A percentile compares a stretch with the other conserved stretches of the same genome.
Evolutionary conservation across 2,329 filamentous ascomycete species (phyloP).

Genomic region (Penicillium aurantiogriseum): DNA sequence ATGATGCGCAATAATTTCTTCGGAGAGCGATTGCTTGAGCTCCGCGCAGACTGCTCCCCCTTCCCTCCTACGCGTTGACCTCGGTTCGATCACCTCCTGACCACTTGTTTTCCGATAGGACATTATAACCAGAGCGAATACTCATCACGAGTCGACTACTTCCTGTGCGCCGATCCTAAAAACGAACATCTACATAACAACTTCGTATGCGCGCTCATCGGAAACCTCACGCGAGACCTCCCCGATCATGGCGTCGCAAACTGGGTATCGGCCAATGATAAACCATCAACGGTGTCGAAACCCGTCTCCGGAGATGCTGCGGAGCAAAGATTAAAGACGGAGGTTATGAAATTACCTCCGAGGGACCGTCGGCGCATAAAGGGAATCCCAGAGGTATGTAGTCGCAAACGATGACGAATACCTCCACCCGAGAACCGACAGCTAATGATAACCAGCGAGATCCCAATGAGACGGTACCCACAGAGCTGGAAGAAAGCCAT

Average conservation of each 20-base stretch:
- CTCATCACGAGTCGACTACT: slow-evolving; percentile 54
- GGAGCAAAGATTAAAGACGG: slow-evolving; percentile 62
- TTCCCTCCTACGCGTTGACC: slow-evolving; percentile 5
- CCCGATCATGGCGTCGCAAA: slow-evolving; percentile 62
- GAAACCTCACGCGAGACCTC: slow-evolving; percentile 59
- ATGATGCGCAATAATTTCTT: slow-evolving; percentile 1
- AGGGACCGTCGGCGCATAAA: slow-evolving; percentile 61
- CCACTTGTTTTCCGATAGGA: slow-evolving; percentile 39
- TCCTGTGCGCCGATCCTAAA: slow-evolving; percentile 53
- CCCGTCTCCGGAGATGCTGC: slow-evolving; percentile 58
- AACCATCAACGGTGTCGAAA: slow-evolving; percentile 49
- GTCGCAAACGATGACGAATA: background rate
- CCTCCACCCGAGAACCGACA: background rate
- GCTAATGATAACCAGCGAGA: slow-evolving; percentile 33
- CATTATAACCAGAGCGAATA: slow-evolving; percentile 63
- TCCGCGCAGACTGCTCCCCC: background rate
- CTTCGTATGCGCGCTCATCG: slow-evolving; percentile 58
- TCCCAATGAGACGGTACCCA: slow-evolving; percentile 30
- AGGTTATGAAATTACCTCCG: slow-evolving; percentile 62
- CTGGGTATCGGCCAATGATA: slow-evolving; percentile 63
- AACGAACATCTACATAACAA: slow-evolving; percentile 62
- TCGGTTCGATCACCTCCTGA: slow-evolving; percentile 19
- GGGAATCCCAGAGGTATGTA: slow-evolving; percentile 50
- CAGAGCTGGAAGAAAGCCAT: slow-evolving; percentile 45
- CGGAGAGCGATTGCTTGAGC: background rate